A percentile compares a stretch with the other conserved stretches of the same genome.
Evolutionary conservation across 371 early-diverging fungal species (phyloP).

Genomic region (Mortierella sp.): DNA sequence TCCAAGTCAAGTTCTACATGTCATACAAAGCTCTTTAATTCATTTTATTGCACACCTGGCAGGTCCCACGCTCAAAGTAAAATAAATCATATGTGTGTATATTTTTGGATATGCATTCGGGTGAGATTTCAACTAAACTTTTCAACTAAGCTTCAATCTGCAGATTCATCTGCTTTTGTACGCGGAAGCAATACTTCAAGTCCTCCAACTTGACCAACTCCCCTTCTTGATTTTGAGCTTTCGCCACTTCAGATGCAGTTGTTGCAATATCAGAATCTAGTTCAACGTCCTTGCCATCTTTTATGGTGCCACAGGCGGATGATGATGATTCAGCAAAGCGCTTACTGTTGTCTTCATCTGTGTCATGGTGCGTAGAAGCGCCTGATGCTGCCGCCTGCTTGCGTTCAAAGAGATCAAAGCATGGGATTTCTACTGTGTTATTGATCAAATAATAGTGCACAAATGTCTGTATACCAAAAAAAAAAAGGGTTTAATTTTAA

Average conservation of each 20-base stretch:
- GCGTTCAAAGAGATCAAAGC: slow-evolving; percentile 59
- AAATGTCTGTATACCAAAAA: slow-evolving; percentile 12
- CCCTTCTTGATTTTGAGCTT: slow-evolving; percentile 38
- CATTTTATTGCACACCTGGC: not conserved
- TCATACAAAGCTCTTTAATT: slow-evolving; percentile 37
- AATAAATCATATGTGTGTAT: not conserved
- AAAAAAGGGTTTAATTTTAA: slow-evolving; percentile 16
- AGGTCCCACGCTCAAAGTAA: not conserved
- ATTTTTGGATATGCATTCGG: not conserved
- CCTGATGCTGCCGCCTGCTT: slow-evolving; percentile 27
- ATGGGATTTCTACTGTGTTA: slow-evolving; percentile 65
- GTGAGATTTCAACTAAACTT: too few species aligned
- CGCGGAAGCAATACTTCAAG: slow-evolving; percentile 34
- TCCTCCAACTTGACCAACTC: slow-evolving; percentile 38
- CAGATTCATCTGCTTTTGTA: slow-evolving; percentile 20
- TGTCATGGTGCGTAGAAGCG: not conserved
- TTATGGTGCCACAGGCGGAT: not conserved
- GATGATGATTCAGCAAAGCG: not conserved
- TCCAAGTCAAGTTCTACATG: slow-evolving; percentile 44
- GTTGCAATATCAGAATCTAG: slow-evolving; percentile 21
- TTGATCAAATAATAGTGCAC: slow-evolving; percentile 57
- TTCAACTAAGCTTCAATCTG: not conserved
- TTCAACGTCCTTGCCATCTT: not conserved
- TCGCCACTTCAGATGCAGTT: slow-evolving; percentile 28
- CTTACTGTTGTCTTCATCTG: not conserved